Evolutionary conservation across 1,139 yeast genomes (phyloP).

Genomic region (Kluyveromyces sp.): DNA sequence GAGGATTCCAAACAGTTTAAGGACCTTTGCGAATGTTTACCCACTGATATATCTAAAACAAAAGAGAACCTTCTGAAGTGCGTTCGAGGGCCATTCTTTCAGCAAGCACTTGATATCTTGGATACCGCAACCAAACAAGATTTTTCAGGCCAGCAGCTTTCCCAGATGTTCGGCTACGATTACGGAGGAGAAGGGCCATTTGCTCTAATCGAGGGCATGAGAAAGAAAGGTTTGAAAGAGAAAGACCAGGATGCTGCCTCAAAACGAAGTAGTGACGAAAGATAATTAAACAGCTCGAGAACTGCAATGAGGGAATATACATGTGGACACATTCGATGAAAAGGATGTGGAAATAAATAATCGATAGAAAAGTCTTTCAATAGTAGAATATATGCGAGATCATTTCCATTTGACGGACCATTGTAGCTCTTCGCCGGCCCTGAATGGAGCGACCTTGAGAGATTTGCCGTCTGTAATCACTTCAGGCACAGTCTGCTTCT

Average conservation of each 20-base stretch:
- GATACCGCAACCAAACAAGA: constrained; percentile 42
- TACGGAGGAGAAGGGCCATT: constrained; percentile 56
- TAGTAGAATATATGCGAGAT: constrained; percentile 1
- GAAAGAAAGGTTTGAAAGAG: constrained; percentile 33
- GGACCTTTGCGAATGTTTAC: constrained; percentile 39
- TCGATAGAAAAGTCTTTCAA: not conserved
- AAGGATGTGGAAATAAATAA: not conserved
- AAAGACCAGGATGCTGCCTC: constrained; percentile 9
- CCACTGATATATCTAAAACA: constrained; percentile 39
- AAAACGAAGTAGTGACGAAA: not conserved
- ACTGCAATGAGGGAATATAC: not conserved
- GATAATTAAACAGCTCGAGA: not conserved
- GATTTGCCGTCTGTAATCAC: constrained; percentile 40
- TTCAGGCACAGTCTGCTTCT: constrained; percentile 53
- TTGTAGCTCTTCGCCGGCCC: constrained; percentile 65
- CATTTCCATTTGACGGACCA: constrained; percentile 77
- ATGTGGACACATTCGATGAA: no score
- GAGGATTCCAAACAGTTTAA: constrained; percentile 33
- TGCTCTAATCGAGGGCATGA: constrained; percentile 45
- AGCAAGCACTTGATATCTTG: constrained; percentile 41
- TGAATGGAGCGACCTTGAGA: constrained; percentile 77
- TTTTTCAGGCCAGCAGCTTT: constrained; percentile 43
- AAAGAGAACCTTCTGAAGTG: constrained; percentile 40
- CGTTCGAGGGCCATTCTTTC: constrained; percentile 48
- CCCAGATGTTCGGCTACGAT: constrained; percentile 45